Conservation (phyloP, 192 early-diverging fungal species). For the Coemansia sp. region DNA sequence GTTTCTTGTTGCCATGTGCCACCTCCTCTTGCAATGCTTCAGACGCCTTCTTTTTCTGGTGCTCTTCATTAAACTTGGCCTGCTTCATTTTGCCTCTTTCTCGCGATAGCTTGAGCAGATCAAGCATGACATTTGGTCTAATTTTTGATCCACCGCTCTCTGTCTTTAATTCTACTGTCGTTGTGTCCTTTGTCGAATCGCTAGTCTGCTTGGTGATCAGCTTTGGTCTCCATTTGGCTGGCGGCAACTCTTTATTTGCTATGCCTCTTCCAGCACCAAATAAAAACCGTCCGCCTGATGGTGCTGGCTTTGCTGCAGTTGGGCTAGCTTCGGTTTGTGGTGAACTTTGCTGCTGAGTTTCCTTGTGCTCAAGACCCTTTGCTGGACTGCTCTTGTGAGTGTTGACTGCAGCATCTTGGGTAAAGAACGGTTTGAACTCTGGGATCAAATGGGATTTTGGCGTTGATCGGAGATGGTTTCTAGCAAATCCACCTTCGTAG, state of each 20-base stretch:
- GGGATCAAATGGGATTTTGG: background rate
- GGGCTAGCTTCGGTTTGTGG: background rate
- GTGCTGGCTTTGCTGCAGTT: background rate
- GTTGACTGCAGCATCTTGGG: background rate
- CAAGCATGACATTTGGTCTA: no score
- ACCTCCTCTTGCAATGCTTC: background rate
- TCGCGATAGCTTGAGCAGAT: no score
- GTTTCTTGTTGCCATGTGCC: background rate
- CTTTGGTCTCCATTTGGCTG: slow-evolving; percentile 4
- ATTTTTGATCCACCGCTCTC: background rate
- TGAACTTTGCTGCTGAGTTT: background rate
- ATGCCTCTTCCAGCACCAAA: background rate
- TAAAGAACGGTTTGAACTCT: slow-evolving; percentile 1
- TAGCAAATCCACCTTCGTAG: slow-evolving; percentile 4
- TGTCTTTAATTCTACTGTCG: background rate
- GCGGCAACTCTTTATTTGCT: background rate
- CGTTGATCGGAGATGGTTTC: background rate
- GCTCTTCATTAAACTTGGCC: background rate
- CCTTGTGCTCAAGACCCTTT: background rate
- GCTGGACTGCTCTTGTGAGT: background rate
- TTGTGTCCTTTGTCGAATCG: background rate
- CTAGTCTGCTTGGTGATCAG: background rate
- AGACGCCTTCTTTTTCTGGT: background rate
- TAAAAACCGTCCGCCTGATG: slow-evolving; percentile 1
- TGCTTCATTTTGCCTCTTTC: no score